Evolutionary conservation across 257 asterid species (phyloP).

Genomic region (Primulina tabacum): DNA sequence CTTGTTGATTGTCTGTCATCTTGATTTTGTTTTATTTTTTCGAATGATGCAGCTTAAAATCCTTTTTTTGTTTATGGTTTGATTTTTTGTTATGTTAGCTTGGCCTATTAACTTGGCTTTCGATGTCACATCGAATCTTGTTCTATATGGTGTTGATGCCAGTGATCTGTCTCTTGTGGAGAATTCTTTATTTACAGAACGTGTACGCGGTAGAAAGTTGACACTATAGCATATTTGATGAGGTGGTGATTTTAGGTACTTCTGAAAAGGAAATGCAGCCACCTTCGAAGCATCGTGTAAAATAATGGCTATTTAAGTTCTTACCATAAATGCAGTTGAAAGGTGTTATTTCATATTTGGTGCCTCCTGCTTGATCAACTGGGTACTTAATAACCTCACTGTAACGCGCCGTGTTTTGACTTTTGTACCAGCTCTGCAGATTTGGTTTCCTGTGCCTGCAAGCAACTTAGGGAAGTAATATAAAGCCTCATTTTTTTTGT

Average conservation of each 20-base stretch:
- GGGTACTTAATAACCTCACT: background rate
- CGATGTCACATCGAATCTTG: background rate
- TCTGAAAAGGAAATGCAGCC: background rate
- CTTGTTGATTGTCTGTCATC: background rate
- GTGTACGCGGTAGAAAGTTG: background rate
- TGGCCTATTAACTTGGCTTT: background rate
- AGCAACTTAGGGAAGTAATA: background rate
- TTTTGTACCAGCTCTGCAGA: background rate
- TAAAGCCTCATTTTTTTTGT: background rate
- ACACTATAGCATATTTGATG: background rate
- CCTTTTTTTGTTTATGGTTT: background rate
- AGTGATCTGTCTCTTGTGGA: background rate
- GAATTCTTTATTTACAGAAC: background rate
- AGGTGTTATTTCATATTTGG: too few relatives aligned
- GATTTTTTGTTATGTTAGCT: background rate
- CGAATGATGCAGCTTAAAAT: background rate
- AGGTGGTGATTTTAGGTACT: background rate
- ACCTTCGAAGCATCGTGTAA: background rate
- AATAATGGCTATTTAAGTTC: background rate
- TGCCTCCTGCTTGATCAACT: background rate
- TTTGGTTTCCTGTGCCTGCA: conserved; percentile 1
- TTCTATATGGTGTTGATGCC: background rate
- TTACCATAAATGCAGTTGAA: background rate
- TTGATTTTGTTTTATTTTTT: background rate
- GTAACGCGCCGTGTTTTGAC: background rate